Evolutionary conservation across 106 monocot species (phyloP).

Genomic region (Dioscorea dumetorum): DNA sequence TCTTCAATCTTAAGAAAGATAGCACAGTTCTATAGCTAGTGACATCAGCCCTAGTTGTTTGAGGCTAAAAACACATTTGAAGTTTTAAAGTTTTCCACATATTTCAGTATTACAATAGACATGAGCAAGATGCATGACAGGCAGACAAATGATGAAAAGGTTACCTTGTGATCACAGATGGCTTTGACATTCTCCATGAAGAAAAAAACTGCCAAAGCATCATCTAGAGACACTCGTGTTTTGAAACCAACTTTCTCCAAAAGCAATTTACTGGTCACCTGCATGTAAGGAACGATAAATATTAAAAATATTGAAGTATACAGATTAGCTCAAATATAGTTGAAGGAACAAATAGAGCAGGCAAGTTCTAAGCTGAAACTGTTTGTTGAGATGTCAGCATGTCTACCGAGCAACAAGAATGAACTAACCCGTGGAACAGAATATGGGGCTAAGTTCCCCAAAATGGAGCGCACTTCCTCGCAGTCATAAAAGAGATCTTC

Average conservation of each 20-base stretch:
- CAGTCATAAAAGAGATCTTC: slow-evolving; percentile 74
- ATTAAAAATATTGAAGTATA: neutral
- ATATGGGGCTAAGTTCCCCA: slow-evolving; percentile 71
- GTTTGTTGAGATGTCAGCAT: neutral
- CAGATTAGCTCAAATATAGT: no score
- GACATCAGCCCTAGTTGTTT: no score
- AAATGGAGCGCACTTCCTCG: slow-evolving; percentile 58
- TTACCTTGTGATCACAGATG: slow-evolving; percentile 54
- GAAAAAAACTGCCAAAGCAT: slow-evolving; percentile 57
- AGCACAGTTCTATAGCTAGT: no score
- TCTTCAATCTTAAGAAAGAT: no score
- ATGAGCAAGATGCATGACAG: no score
- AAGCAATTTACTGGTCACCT: slow-evolving; percentile 81
- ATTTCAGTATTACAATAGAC: no score
- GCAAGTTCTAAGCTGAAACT: neutral
- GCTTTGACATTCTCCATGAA: slow-evolving; percentile 30
- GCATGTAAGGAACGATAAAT: neutral
- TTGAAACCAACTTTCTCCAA: slow-evolving; percentile 76
- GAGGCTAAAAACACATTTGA: no score
- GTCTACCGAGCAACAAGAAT: neutral
- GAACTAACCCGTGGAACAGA: slow-evolving; percentile 71
- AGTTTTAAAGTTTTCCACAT: no score
- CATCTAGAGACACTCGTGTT: slow-evolving; percentile 59
- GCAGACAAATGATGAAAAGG: neutral
- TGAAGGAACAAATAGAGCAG: neutral